A percentile compares a stretch with the other conserved stretches of the same genome.
These are phyloP conservation scores for Terfezia boudieri DNA, from an alignment of 495 filamentous ascomycete species.

Conservation along the genomic window DNA sequence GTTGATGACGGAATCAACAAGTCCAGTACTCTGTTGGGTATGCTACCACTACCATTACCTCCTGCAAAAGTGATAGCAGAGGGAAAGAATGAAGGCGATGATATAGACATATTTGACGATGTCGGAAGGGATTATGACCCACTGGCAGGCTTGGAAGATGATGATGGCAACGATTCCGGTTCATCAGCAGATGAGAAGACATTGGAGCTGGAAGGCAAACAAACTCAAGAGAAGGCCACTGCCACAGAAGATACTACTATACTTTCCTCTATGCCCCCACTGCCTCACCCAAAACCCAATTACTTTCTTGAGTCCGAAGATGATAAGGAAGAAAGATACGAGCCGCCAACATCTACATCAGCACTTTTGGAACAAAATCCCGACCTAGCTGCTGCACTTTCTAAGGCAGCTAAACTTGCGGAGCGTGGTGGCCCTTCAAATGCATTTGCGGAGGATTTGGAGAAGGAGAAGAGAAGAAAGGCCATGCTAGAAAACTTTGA, in stretches of 20 bases:
- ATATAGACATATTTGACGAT: slow-evolving; percentile 65
- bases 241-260: neutral
- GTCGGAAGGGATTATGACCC: slow-evolving; percentile 77
- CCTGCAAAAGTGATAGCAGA: slow-evolving; percentile 25
- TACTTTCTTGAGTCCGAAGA: slow-evolving; percentile 16
- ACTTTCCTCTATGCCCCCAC: slow-evolving; percentile 21
- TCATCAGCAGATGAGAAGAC: slow-evolving; percentile 25
- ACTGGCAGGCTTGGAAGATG: slow-evolving; percentile 43
- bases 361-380: slow-evolving; percentile 45
- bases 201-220: slow-evolving; percentile 9
- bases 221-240: slow-evolving; percentile 1
- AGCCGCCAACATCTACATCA: slow-evolving; percentile 26
- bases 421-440: slow-evolving; percentile 15
- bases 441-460: slow-evolving; percentile 24
- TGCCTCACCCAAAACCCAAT: slow-evolving; percentile 16
- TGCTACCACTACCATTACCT: slow-evolving; percentile 36
- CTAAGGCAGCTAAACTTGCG: slow-evolving; percentile 56
- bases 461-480: slow-evolving; percentile 39
- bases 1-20: slow-evolving; percentile 7
- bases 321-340: slow-evolving; percentile 4
- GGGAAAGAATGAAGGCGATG: slow-evolving; percentile 38
- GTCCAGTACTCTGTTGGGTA: slow-evolving; percentile 24
- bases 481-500: slow-evolving; percentile 55
- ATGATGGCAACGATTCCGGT: slow-evolving; percentile 26
- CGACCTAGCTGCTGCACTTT: slow-evolving; percentile 58